A percentile compares a stretch with the other conserved stretches of the same genome.
Evolutionary conservation across 176 grass and related monocot species (phyloP).

Genomic region (Avena sativa): DNA sequence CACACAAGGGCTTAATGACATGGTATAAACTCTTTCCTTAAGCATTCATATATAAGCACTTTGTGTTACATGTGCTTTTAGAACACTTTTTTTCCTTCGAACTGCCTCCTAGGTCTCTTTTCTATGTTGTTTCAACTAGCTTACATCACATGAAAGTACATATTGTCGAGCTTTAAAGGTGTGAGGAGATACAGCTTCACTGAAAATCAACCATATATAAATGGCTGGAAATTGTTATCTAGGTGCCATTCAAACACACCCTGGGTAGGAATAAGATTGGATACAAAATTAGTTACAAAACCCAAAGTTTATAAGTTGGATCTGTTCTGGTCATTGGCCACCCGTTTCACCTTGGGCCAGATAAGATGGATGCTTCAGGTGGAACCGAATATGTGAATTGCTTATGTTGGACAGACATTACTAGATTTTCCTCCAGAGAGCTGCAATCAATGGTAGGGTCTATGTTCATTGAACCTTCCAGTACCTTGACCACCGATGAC

Average conservation of each 20-base stretch:
- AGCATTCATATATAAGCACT: slow-evolving; percentile 1
- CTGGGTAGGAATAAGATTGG: slow-evolving; percentile 6
- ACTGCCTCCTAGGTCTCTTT: neutral
- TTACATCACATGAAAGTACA: neutral
- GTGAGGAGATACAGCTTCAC: neutral
- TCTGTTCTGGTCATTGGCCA: neutral
- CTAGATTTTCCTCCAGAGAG: slow-evolving; percentile 25
- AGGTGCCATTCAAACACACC: neutral
- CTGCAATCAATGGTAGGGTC: slow-evolving; percentile 34
- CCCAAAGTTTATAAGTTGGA: neutral
- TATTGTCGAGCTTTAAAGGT: neutral
- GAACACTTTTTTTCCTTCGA: neutral
- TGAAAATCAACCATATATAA: neutral
- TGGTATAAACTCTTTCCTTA: neutral
- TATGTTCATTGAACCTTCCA: slow-evolving; percentile 43
- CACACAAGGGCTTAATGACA: neutral
- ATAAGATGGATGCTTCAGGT: slow-evolving; percentile 50
- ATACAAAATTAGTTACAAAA: slow-evolving; percentile 12
- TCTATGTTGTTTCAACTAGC: slow-evolving; percentile 3
- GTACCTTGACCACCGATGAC: slow-evolving; percentile 43
- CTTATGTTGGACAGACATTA: slow-evolving; percentile 25
- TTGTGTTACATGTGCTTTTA: neutral
- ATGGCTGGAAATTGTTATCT: slow-evolving; percentile 4
- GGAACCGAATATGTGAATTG: slow-evolving; percentile 36
- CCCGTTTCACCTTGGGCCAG: slow-evolving; percentile 45